Evolutionary conservation across 345 rosid genomes (phyloP).

Genomic region (Eutrema yunnanense): DNA sequence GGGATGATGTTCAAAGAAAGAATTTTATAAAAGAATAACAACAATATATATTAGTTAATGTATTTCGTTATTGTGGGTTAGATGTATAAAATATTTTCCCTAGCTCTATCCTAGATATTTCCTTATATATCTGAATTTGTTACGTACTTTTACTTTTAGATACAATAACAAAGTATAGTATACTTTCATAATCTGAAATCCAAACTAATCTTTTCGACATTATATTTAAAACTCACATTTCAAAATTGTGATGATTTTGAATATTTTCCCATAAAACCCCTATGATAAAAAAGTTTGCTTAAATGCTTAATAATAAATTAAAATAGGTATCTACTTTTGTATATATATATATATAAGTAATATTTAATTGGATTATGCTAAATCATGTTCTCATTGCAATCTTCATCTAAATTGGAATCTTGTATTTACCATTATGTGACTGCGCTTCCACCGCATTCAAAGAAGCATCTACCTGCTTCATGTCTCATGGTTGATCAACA

Average conservation of each 20-base stretch:
- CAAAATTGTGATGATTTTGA: not conserved
- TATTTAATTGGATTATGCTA: conserved; percentile 1
- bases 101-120: not conserved
- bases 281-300: not conserved
- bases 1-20: not conserved
- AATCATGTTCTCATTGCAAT: conserved; percentile 32
- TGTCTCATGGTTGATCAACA: conserved; percentile 21
- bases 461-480: conserved; percentile 30
- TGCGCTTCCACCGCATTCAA: conserved; percentile 28
- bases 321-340: conserved; percentile 10
- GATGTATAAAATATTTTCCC: conserved; percentile 9
- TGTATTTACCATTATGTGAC: conserved; percentile 23
- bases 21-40: not conserved
- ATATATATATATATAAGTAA: not conserved
- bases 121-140: not conserved
- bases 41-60: not conserved
- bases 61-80: conserved; percentile 13
- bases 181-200: not conserved
- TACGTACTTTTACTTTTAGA: not conserved
- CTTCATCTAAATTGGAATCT: conserved; percentile 34
- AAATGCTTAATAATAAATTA: not conserved
- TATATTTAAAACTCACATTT: not conserved
- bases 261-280: not conserved
- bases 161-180: not conserved
- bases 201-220: not conserved